Base-by-base conservation (phyloP, 495 filamentous ascomycete species). In the Pseudoneurospora amorphoporcata region DNA sequence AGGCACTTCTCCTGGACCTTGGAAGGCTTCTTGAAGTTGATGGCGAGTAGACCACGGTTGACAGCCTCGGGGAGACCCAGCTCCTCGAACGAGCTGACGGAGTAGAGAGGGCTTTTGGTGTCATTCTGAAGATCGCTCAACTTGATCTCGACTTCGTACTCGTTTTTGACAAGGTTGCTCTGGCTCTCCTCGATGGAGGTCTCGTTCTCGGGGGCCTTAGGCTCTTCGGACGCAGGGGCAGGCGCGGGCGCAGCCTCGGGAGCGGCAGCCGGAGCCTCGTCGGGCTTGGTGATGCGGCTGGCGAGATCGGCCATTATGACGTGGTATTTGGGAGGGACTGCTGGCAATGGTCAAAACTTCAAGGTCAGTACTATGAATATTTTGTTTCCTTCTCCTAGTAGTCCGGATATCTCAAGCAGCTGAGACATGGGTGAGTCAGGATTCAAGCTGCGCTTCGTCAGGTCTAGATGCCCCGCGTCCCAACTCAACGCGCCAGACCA, bases 1-100 rank as follows among this genome's bases (percentile, higher is more conserved):
- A 99, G 86, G 2, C 95, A 95, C 70, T 89, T 90, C 81, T 97
- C 95, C 82, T 99, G 95, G 77, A 99, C 94, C 83, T 98, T 98
- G 38, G 95, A 98, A 0, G 95, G 95, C 81, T 96, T 97, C 76
- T 88, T 88, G 86, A 97, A 98, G 82, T 92, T 91, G 91, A 98
- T 92, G 68, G 88, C 85, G 68, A 88, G 85, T 47, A 98, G 85
- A 10, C 87, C 88, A 53, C 86, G 83, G 47, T 88, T 80, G 70
- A 90, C 78, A 42, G 75, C n/a, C 73, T 77, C 79, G 61, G 78
- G 71, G 90, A 98, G 84, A 75, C 92, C 90, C 72, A 99, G 87
- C 73, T 97, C 88, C 45, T 97, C 91, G 78, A 98, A 99, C 0
- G 86, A 88, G 74, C 90, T 91, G 70, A 90, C 88, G 10, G 95